These are phyloP conservation scores for Phaffia australis DNA, from an alignment of 768 basidiomycete species.

Conservation along the genomic window DNA sequence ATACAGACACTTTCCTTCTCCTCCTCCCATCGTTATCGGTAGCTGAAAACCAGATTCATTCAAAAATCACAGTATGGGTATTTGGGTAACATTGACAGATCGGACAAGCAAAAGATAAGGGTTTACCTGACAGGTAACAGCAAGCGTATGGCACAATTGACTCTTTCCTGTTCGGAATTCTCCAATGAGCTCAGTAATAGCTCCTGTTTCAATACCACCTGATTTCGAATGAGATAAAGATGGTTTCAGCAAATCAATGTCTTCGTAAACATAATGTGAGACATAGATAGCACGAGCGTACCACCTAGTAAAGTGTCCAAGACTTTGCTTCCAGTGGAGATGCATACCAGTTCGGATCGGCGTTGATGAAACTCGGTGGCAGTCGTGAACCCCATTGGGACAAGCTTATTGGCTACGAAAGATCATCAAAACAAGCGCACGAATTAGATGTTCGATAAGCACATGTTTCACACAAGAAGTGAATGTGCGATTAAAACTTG, in stretches of 20 bases:
- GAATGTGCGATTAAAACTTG: background rate
- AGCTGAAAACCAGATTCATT: conserved; percentile 40
- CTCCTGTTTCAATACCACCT: conserved; percentile 96
- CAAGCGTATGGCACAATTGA: conserved; percentile 93
- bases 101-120: background rate
- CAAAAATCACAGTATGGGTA: background rate
- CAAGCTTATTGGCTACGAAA: conserved; percentile 72
- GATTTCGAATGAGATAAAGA: conserved; percentile 6
- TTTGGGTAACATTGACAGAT: background rate
- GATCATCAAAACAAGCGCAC: background rate
- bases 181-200: conserved; percentile 95
- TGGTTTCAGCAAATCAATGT: background rate
- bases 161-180: conserved; percentile 98
- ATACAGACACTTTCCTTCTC: conserved; percentile 96
- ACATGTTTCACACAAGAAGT: background rate
- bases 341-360: conserved; percentile 85
- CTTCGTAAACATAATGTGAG: background rate
- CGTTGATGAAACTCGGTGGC: conserved; percentile 95
- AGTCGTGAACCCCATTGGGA: conserved; percentile 94
- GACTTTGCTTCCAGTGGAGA: conserved; percentile 93
- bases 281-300: conserved; percentile 34
- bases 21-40: conserved; percentile 93
- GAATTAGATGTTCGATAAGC: background rate
- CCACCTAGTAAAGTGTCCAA: conserved; percentile 91
- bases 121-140: conserved; percentile 79